Evolutionary conservation across 345 rosid species (phyloP), one percentile per base, ranked within the genome.

Genomic region (Eucalyptus lansdowneana): DNA sequence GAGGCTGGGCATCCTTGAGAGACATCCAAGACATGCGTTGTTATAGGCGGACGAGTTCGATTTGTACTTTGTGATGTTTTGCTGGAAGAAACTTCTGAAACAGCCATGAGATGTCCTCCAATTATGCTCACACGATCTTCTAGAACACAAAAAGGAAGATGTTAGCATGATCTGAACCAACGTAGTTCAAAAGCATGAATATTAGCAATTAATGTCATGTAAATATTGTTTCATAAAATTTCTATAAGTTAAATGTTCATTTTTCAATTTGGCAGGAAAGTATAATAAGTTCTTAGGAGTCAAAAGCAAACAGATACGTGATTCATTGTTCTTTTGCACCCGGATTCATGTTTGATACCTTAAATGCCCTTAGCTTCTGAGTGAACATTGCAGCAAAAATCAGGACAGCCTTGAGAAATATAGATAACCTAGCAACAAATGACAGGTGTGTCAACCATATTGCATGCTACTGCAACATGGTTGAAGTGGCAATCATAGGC

Each of bases 11-110:
- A 89, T 50, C 99, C 99, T 85, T 91, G 93, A 49, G 99, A 95
- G 90, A 96, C 96, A 92, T 98, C 99, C 90, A 98, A 94, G 45
- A 98, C 96, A 92, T 98, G 99, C 51, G 99, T 96, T 14, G 99
- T 96, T 90, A 98, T 96, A 25, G 99, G 99, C 34, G 97, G 98
- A 47, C 98, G 96, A 31, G 92, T 93, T 91, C 96, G 94, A 89
- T 90, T 89, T 86, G 92, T 90, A 89, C 89, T 58, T 92, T 93
- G 93, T 89, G 94, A 88, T 29, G 92, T 16, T 91, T 93, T 92
- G 25, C 83, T 92, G 9, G 91, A 88, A 81, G 91, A 85, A 88
- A 91, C 89, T 91, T 95, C 95, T 29, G 91, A 86, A 87, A 91
- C 51, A 90, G 94, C 92, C 65, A 89, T 93, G 88, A 98, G 80